Evolutionary conservation across 345 rosid species (phyloP).

Genomic region (Salix caprea): DNA sequence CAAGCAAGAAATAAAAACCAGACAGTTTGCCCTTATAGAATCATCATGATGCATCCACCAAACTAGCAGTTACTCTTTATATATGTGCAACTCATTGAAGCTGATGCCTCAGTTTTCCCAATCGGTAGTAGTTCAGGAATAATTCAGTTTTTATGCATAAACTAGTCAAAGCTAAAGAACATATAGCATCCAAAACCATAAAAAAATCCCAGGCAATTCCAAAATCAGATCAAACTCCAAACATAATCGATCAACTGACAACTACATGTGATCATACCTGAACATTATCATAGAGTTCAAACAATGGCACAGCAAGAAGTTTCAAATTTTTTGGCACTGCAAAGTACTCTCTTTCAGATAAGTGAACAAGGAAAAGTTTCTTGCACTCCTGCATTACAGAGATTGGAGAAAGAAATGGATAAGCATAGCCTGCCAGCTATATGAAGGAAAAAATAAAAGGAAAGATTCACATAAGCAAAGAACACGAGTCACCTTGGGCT

Average conservation of each 20-base stretch:
- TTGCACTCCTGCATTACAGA: conserved; percentile 79
- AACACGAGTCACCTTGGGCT: conserved; percentile 67
- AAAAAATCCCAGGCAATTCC: neutral
- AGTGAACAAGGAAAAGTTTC: conserved; percentile 85
- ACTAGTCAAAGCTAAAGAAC: neutral
- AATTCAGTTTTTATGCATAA: neutral
- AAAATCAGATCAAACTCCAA: neutral
- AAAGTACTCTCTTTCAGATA: conserved; percentile 95
- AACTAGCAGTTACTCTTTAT: neutral
- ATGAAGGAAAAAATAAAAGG: neutral
- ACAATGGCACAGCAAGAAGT: conserved; percentile 91
- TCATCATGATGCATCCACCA: neutral
- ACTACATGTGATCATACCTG: conserved; percentile 42
- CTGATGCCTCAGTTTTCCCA: neutral
- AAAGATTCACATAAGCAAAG: neutral
- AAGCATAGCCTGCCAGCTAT: conserved; percentile 2
- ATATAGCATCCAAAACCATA: neutral
- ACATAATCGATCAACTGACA: neutral
- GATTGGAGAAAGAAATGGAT: neutral
- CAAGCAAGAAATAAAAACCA: neutral
- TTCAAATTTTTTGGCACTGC: conserved; percentile 97
- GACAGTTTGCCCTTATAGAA: neutral
- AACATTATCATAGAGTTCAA: conserved; percentile 94
- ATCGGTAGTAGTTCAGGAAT: neutral
- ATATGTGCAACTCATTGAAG: neutral